A percentile compares a stretch with the other conserved stretches of the same genome.
These are phyloP conservation scores for Pseudogymnoascus sp. DNA, from an alignment of 2,329 filamentous ascomycete species.

Conservation along the genomic window DNA sequence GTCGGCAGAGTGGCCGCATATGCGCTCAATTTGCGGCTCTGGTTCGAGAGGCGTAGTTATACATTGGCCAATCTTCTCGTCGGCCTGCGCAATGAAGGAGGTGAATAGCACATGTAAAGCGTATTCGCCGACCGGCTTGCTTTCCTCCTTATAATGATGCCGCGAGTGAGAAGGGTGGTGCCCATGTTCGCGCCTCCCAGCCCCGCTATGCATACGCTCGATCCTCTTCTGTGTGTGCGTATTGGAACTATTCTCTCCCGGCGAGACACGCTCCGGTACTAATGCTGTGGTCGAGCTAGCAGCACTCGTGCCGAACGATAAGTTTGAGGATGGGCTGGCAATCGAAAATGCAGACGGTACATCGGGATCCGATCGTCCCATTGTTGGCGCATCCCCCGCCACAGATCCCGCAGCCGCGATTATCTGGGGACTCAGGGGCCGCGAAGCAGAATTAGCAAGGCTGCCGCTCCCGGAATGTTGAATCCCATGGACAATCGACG, in stretches of 20 bases:
- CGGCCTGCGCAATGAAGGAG: conserved; percentile 92
- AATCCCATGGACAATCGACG: conserved; percentile 92
- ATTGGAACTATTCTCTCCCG: conserved; percentile 37
- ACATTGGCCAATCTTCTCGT: conserved; percentile 88
- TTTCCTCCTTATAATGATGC: conserved; percentile 59
- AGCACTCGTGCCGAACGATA: conserved; percentile 20
- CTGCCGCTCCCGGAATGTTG: conserved; percentile 90
- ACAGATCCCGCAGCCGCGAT: conserved; percentile 57
- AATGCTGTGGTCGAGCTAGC: conserved; percentile 25
- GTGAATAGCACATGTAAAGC: conserved; percentile 94
- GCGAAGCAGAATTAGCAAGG: conserved; percentile 68
- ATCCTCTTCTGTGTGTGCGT: conserved; percentile 43
- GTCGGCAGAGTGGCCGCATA: conserved; percentile 86
- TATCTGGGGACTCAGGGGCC: conserved; percentile 80
- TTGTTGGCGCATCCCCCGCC: conserved; percentile 24
- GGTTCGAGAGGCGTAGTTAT: conserved; percentile 71
- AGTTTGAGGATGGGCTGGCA: conserved; percentile 17
- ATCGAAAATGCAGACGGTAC: conserved; percentile 19
- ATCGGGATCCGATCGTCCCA: conserved; percentile 20
- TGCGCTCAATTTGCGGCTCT: conserved; percentile 75
- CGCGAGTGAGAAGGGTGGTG: conserved; percentile 67
- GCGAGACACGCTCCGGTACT: conserved; percentile 28
- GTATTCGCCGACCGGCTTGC: conserved; percentile 95
- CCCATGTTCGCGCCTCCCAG: conserved; percentile 63
- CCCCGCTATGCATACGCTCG: conserved; percentile 56